Evolutionary conservation across 2,329 filamentous ascomycete species (phyloP), one percentile per base, ranked within the genome.

Genomic region (Exophiala spinifera): DNA sequence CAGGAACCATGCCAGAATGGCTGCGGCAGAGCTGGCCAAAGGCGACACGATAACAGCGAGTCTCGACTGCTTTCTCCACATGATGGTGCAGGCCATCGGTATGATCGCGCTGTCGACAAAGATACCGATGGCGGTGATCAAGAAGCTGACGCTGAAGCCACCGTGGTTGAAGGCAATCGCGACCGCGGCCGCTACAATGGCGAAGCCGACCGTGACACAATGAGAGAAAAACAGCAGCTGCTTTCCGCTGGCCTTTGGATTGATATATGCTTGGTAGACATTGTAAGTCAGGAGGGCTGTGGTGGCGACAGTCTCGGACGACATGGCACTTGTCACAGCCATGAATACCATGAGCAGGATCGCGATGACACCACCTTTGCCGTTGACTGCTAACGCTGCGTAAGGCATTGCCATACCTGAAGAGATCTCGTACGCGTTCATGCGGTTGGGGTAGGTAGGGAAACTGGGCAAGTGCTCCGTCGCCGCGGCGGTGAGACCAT

Each of bases 201-300:
- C 86, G 65, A 91, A 95, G 11, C 83, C 76, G 40, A 92, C 72
- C 51, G 86, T 90, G 64, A 83, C 82, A 34, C 79, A 71, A 69
- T 96, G 88, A 21, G 83, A 89, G 72, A 91, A 86, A 71, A 84
- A 88, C 45, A 95, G 91, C 2, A 96, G 80, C 21, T 80, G 80
- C 65, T 81, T 85, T 19, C 90, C 90, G 48, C 80, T 85, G 7
- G 91, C 90, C 0, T 73, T 67, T 0, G 89, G 89, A 58, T 92
- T 87, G 73, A 95, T 80, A 69, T 95, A 95, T 1, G 88, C 89
- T 56, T 90, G 86, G 73, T 94, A 95, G 60, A 94, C 79, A 66
- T 95, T 90, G 68, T 94, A 95, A 0, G 89, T 94, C 71, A 86
- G 84, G 70, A 95, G 94, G 10, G 87, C 90, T 1, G 88, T 91